A percentile compares a stretch with the other conserved stretches of the same genome.
These are phyloP conservation scores for Naganishia onofrii DNA, from an alignment of 768 basidiomycete species.

Conservation along the genomic window DNA sequence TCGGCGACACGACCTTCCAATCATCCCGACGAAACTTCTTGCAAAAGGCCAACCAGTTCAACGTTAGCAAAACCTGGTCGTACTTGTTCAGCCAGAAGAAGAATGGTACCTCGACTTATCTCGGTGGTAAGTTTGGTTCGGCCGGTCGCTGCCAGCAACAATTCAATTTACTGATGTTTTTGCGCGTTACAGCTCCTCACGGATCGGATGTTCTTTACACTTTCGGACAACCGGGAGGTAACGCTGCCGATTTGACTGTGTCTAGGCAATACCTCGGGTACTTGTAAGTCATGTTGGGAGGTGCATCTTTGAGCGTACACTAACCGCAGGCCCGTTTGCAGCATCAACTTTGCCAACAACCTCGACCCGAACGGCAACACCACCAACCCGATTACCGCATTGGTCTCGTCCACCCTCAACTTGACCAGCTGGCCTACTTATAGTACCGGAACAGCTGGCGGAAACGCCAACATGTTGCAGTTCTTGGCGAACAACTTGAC, in stretches of 20 bases:
- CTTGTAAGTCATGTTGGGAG: conserved; percentile 44
- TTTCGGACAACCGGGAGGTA: conserved; percentile 31
- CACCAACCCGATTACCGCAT: conserved; percentile 13
- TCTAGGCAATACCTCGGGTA: conserved; percentile 41
- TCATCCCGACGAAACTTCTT: conserved; percentile 42
- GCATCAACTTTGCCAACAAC: conserved; percentile 48
- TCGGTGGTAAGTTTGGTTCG: conserved; percentile 34
- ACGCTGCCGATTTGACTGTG: conserved; percentile 34
- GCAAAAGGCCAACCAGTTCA: conserved; percentile 32
- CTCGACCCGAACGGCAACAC: conserved; percentile 38
- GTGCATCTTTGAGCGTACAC: background rate
- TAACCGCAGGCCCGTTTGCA: conserved; percentile 13
- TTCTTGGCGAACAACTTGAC: conserved; percentile 38
- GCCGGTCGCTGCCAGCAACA: background rate
- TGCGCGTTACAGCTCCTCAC: conserved; percentile 35
- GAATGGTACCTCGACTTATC: conserved; percentile 22
- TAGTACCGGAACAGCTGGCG: background rate
- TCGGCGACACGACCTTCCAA: conserved; percentile 47
- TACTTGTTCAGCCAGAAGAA: conserved; percentile 44
- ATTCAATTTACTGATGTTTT: background rate
- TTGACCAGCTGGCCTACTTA: conserved; percentile 41
- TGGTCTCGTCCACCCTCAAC: conserved; percentile 30
- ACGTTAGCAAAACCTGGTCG: conserved; percentile 40
- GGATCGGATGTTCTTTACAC: conserved; percentile 35
- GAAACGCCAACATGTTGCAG: conserved; percentile 35